Evolutionary conservation across 2,329 filamentous ascomycete species (phyloP), one percentile per base, ranked within the genome.

Genomic region (Fusarium heterosporum): DNA sequence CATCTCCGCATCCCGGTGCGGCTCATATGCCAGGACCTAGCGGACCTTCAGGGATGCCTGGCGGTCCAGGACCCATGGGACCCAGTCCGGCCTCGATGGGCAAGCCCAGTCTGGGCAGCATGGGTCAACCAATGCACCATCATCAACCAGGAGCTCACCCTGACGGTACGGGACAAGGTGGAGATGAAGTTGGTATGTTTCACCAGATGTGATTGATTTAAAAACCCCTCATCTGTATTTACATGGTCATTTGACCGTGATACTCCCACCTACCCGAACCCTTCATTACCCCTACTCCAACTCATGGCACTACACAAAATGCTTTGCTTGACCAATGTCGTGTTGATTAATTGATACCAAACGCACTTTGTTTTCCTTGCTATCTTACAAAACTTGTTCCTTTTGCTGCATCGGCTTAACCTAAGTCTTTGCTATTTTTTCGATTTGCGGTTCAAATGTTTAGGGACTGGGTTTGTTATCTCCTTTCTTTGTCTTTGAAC

Each of bases 131-230:
- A 64, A 84, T 87, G 79, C 92, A 96, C 80, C 93, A 93, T 79
- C 89, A 93, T 67, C 77, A 79, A 66, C 71, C 76, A 48, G 75
- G 77, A 66, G 70, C 67, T 61, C 77, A 78, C 62, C 73, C 73
- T 47, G 77, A 78, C 77, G 90, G 88, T 76, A 85, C 82, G 77
- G 84, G 84, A 73, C 87, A 87, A 77, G 85, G 87, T 79, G 88
- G 87, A 81, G 91, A 94, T 76, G 93, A 96, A 88, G 93, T 93
- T 89, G 93, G 93, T 97, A 97, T 96, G 93, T 97, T 94, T 85
- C 90, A 93, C 86, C 92, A 93, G 85, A 93, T 96, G 90, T 96
- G 89, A 93, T 86, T 74, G 74, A 68, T 46, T 52, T 57, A 57
- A 70, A 65, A 59, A 49, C 54, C 60, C 74, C 69, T 70, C 76